Conservation (phyloP, 2,329 filamentous ascomycete species). For the Tolypocladium tropicale region DNA sequence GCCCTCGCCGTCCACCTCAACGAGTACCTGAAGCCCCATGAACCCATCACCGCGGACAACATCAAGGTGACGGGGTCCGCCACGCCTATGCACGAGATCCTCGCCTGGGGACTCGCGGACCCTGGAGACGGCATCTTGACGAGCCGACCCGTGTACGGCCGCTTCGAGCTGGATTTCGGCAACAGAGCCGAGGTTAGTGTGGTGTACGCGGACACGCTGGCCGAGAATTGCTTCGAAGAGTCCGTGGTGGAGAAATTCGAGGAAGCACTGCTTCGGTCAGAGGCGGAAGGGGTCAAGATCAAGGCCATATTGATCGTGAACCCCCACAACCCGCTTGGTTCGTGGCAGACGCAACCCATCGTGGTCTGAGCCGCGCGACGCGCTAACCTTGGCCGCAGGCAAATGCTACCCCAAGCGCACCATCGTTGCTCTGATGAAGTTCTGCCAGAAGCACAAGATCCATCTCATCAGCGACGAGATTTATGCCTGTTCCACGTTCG, state of each 20-base stretch:
- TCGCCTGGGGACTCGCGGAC: conserved; percentile 27
- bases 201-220: conserved; percentile 33
- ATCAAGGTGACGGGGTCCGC: conserved; percentile 23
- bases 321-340: conserved; percentile 41
- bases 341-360: conserved; percentile 3
- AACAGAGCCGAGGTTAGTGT: conserved; percentile 30
- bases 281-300: conserved; percentile 25
- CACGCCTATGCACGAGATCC: conserved; percentile 28
- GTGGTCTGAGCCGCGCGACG: neutral
- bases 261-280: conserved; percentile 23
- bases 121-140: conserved; percentile 28
- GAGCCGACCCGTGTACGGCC: conserved; percentile 33
- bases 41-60: conserved; percentile 16
- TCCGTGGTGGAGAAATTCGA: conserved; percentile 34
- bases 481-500: conserved; percentile 41
- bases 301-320: conserved; percentile 40
- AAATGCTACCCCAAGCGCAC: conserved; percentile 33
- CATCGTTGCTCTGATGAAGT: conserved; percentile 31
- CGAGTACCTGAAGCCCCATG: conserved; percentile 22
- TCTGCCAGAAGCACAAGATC: conserved; percentile 38
- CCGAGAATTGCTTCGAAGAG: conserved; percentile 32
- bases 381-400: conserved; percentile 9
- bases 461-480: conserved; percentile 50
- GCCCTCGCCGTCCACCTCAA: conserved; percentile 27
- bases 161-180: conserved; percentile 37